Base-by-base conservation (phyloP, 495 filamentous ascomycete genomes). In the Aspergillus affinis region DNA sequence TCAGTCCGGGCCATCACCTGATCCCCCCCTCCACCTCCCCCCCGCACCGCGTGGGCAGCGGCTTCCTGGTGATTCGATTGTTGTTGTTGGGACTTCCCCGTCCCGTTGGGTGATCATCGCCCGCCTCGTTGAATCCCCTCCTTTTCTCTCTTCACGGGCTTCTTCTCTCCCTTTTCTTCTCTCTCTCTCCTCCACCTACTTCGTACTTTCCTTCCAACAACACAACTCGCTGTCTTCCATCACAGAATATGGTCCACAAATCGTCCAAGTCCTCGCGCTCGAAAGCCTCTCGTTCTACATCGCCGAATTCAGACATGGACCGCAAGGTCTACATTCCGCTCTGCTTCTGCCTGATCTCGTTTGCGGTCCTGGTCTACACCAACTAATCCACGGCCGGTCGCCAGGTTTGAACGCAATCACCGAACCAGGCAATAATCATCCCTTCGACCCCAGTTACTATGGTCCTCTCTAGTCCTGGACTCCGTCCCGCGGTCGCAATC, bases 271-370 rank as follows among this genome's bases (percentile, higher is more conserved):
- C 54, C 5, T 52, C 63, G 46, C 62, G 66, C 55, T 32, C 41
- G 21, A 58, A 46, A 23, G 21, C 36, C 20, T 53, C 61, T 45
- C 62, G 55, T 44, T 68, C 60, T 18, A 26, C 55, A 26, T 63
- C 63, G 51, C 47, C 57, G 44, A 59, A 65, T 44, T 51, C 61
- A 59, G 72, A 76, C 21, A 76, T 76, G 69, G 75, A 78, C 52
- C 70, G 66, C 59, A 72, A 65, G 51, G 71, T 75, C 60, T 76
- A 74, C 54, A 76, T 78, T 44, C 75, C 75, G 17, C 69, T 78
- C 21, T 76, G 75, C 59, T 73, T 78, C 67, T 78, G 75, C 64
- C 65, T 78, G 46, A 67, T 78, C 61, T 78, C 75, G 44, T 78
- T 78, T 58, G 75, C 75, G 10, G 75, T 78, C 53, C 71, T 78